Evolutionary conservation across 371 early-diverging fungal species (phyloP).

Genomic region (Saksenaea oblongispora): DNA sequence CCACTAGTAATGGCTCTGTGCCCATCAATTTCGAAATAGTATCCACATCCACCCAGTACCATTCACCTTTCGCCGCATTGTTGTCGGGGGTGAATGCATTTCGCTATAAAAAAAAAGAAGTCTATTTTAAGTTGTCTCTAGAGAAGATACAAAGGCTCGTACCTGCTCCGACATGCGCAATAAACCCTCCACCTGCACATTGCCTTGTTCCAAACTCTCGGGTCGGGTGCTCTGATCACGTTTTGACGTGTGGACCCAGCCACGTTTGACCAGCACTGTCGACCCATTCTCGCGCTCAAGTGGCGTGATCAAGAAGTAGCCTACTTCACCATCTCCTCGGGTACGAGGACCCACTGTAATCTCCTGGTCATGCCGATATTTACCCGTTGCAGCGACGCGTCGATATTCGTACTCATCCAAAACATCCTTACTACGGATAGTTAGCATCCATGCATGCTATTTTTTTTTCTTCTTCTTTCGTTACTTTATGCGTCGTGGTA

Average conservation of each 20-base stretch:
- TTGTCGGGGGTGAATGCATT: constrained; percentile 74
- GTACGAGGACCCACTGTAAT: constrained; percentile 82
- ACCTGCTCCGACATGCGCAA: constrained; percentile 66
- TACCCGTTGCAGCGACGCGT: constrained; percentile 68
- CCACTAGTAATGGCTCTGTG: constrained; percentile 75
- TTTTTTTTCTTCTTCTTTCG: constrained; percentile 4
- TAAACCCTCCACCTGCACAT: constrained; percentile 64
- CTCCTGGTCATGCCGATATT: constrained; percentile 73
- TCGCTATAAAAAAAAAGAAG: too few species aligned
- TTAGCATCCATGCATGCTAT: neutral
- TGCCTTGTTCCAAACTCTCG: constrained; percentile 56
- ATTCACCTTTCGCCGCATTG: constrained; percentile 65
- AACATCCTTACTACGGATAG: constrained; percentile 37
- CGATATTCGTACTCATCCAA: constrained; percentile 74
- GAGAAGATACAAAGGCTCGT: constrained; percentile 15
- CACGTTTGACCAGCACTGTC: constrained; percentile 80
- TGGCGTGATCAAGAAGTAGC: constrained; percentile 87
- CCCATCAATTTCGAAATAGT: constrained; percentile 69
- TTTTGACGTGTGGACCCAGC: constrained; percentile 83
- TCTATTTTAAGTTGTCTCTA: too few species aligned
- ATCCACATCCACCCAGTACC: constrained; percentile 83
- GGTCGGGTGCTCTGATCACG: constrained; percentile 58
- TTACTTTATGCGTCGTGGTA: constrained; percentile 72
- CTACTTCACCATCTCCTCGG: constrained; percentile 71
- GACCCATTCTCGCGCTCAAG: constrained; percentile 76